Percentiles rank a stretch among this genome's conserved stretches.
These are phyloP conservation scores for Gossypium sturtianum DNA, from an alignment of 345 rosid species.

Conservation along the genomic window DNA sequence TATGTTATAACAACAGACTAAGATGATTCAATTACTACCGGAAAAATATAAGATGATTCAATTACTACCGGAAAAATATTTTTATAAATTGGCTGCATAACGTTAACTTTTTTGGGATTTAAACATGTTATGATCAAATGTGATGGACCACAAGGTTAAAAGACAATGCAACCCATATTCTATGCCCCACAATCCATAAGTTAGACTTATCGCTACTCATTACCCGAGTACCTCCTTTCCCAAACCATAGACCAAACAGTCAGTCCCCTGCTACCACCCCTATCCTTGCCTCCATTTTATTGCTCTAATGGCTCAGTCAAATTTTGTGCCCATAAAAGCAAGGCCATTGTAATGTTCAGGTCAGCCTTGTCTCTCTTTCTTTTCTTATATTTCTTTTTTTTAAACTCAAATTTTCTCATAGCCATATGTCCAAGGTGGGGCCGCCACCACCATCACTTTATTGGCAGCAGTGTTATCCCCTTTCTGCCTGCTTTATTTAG, in stretches of 20 bases:
- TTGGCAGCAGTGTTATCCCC: background rate
- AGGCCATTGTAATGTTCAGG: background rate
- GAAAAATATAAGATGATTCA: constrained; percentile 2
- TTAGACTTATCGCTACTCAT: background rate
- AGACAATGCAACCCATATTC: background rate
- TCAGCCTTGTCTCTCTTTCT: background rate
- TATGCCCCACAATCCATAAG: background rate
- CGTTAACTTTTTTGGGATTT: background rate
- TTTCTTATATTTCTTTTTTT: background rate
- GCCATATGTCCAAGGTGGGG: background rate
- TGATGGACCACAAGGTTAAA: background rate
- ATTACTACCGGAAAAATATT: background rate
- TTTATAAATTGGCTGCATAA: background rate
- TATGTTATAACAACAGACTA: background rate
- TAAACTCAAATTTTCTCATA: background rate
- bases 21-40: background rate
- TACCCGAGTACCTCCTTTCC: background rate
- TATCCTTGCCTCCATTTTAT: background rate
- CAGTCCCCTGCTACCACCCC: background rate
- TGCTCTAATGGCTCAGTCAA: background rate
- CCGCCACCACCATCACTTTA: background rate
- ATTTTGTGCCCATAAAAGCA: background rate
- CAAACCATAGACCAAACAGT: background rate
- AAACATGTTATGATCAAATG: background rate
- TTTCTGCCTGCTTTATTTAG: background rate